Percentiles rank a stretch among this genome's conserved stretches.
phyloP scores from a whole-genome alignment of 108 stramenopile species.

The Cylindrotheca closterium region DNA sequence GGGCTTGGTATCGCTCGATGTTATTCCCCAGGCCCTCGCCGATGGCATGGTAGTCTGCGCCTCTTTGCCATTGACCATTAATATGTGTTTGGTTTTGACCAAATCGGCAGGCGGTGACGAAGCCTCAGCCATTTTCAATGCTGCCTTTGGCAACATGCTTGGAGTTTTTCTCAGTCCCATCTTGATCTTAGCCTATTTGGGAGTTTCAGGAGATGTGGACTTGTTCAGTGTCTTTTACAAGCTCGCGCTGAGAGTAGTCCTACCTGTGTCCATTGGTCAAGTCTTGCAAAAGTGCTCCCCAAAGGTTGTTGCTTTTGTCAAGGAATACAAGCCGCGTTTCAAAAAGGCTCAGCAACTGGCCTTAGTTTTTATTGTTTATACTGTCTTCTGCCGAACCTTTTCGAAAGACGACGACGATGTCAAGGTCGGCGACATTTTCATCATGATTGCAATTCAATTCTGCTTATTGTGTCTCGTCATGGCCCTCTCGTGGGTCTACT shows the following conservation, averaged over 20 bases:
- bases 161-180: conserved; percentile 69
- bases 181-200: conserved; percentile 63
- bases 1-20: conserved; percentile 35
- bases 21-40: conserved; percentile 50
- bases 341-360: conserved; percentile 45
- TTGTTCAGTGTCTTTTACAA: conserved; percentile 47
- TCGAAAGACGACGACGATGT: conserved; percentile 12
- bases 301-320: conserved; percentile 32
- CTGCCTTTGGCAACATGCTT: conserved; percentile 61
- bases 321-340: conserved; percentile 44
- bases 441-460: conserved; percentile 51
- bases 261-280: conserved; percentile 62
- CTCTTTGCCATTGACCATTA: conserved; percentile 78
- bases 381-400: conserved; percentile 55
- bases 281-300: conserved; percentile 37
- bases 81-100: conserved; percentile 83
- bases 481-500: conserved; percentile 35
- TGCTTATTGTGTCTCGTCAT: conserved; percentile 32
- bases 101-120: conserved; percentile 79
- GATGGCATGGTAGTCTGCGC: conserved; percentile 83
- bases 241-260: conserved; percentile 48
- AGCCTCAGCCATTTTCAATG: conserved; percentile 78
- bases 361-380: conserved; percentile 69
- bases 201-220: conserved; percentile 43
- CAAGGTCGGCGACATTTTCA: conserved; percentile 36